These are phyloP conservation scores for Fusarium foetens DNA, from an alignment of 2,329 filamentous ascomycete genomes.

Conservation along the genomic window DNA sequence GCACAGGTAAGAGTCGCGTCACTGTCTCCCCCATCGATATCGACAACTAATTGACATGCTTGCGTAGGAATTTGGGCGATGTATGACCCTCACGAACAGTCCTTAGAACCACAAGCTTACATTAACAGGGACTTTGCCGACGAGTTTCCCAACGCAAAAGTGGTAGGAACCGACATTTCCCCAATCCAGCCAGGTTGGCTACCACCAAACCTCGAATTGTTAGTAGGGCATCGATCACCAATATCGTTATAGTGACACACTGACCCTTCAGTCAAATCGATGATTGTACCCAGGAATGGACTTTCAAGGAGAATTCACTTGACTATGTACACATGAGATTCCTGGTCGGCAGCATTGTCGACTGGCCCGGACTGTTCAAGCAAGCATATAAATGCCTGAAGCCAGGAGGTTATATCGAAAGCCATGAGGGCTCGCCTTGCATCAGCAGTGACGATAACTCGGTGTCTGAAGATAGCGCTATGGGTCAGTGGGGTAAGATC, in stretches of 20 bases:
- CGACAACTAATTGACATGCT: accelerated
- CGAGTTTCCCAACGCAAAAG: background rate
- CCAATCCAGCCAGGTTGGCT: conserved; percentile 22
- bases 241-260: accelerated
- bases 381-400: conserved; percentile 6
- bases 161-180: conserved; percentile 12
- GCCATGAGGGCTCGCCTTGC: background rate
- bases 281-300: conserved; percentile 16
- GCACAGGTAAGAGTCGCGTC: background rate
- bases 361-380: background rate
- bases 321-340: conserved; percentile 20
- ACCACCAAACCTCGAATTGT: conserved; percentile 20
- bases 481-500: conserved; percentile 18
- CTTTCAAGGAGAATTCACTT: background rate
- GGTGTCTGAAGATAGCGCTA: background rate
- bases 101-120: background rate
- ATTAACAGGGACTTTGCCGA: conserved; percentile 7
- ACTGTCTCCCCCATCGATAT: background rate
- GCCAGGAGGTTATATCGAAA: conserved; percentile 8
- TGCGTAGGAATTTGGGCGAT: conserved; percentile 5
- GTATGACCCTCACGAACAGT: background rate
- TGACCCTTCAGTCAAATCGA: background rate
- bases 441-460: conserved; percentile 4
- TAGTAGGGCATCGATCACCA: background rate
- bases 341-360: conserved; percentile 1